Percentiles rank a stretch among this genome's conserved stretches.
Evolutionary conservation across 306 rosid genomes (phyloP).

Genomic region (Prunus persica): Prunus_persica_NCBIv2 NC_034012.1:6504001-6504500

Average conservation of each 20-base stretch:
- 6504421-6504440: slow-evolving; percentile 91
- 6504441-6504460: slow-evolving; percentile 81
- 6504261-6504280: slow-evolving; percentile 93
- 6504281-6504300: slow-evolving; percentile 49
- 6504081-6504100: not conserved
- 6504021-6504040: not conserved
- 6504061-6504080: not conserved
- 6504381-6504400: slow-evolving; percentile 77
- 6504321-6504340: not conserved
- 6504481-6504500: not conserved
- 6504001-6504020: not conserved
- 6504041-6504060: not conserved
- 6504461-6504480: slow-evolving; percentile 75
- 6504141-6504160: slow-evolving; percentile 86
- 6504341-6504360: not conserved
- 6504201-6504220: slow-evolving; percentile 68
- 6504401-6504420: slow-evolving; percentile 99
- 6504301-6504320: slow-evolving; percentile 2
- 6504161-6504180: slow-evolving; percentile 91
- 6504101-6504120: not conserved
- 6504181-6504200: slow-evolving; percentile 88
- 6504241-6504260: slow-evolving; percentile 80
- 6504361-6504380: not conserved
- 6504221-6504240: slow-evolving; percentile 65
- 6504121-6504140: not conserved